Evolutionary conservation across 768 basidiomycete genomes (phyloP).

Genomic region (Naganishia randhawae): DNA sequence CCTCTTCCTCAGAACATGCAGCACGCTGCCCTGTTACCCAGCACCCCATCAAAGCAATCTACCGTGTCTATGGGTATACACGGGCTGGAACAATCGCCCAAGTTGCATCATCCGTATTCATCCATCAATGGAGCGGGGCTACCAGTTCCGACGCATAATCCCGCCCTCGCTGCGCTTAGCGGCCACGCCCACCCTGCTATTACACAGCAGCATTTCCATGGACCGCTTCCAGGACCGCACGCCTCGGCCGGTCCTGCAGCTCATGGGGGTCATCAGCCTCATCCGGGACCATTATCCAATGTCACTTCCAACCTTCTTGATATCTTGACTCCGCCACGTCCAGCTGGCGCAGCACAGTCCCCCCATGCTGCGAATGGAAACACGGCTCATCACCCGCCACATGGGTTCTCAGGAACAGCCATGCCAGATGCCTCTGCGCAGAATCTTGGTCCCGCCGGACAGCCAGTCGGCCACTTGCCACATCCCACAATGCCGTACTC

Average conservation of each 20-base stretch:
- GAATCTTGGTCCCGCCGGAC: neutral
- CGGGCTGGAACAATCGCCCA: neutral
- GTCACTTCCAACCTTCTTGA: neutral
- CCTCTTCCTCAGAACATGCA: neutral
- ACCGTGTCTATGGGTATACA: neutral
- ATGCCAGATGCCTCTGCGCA: neutral
- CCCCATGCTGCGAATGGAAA: neutral
- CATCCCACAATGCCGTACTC: no score
- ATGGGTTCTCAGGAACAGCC: neutral
- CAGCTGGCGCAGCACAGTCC: neutral
- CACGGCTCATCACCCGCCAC: neutral
- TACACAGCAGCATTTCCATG: neutral
- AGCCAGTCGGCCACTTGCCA: no score
- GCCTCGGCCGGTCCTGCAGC: neutral
- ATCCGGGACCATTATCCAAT: neutral
- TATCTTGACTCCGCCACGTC: neutral
- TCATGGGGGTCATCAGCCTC: neutral
- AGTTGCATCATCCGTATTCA: constrained; percentile 5
- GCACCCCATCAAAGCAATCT: neutral
- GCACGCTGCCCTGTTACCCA: neutral
- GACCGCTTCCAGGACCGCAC: neutral
- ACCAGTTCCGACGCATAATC: constrained; percentile 9
- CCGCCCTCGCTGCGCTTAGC: neutral
- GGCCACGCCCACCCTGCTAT: neutral
- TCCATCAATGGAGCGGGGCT: neutral